A percentile compares a stretch with the other conserved stretches of the same genome.
These are phyloP conservation scores for Aspergillus chevalieri DNA, from an alignment of 2,329 filamentous ascomycete species.

Conservation along the genomic window DNA sequence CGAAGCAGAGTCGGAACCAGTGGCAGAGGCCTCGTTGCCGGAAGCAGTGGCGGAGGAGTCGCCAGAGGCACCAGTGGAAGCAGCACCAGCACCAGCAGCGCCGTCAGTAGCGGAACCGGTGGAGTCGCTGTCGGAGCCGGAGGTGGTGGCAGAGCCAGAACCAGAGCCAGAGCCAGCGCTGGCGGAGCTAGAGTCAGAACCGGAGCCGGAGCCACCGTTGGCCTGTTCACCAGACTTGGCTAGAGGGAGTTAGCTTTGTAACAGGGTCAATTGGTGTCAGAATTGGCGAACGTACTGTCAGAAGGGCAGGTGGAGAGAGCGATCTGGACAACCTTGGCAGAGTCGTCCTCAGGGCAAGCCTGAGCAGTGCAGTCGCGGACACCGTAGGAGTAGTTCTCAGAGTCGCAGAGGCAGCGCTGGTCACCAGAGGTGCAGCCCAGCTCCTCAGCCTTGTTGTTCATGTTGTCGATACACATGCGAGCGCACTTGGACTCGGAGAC, in stretches of 20 bases:
- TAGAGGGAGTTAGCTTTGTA: neutral
- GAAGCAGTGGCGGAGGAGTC: neutral
- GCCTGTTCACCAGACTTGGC: constrained; percentile 8
- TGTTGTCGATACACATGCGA: constrained; percentile 39
- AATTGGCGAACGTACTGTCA: constrained; percentile 10
- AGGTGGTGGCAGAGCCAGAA: neutral
- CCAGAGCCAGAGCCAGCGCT: constrained; percentile 2
- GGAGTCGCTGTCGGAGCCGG: constrained; percentile 6
- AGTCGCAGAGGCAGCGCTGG: constrained; percentile 36
- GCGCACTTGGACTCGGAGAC: constrained; percentile 25
- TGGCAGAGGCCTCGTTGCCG: constrained; percentile 4
- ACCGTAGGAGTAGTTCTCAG: constrained; percentile 37
- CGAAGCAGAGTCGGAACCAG: constrained; percentile 4
- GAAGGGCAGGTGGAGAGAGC: constrained; percentile 32
- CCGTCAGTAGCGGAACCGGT: constrained; percentile 11
- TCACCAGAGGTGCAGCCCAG: constrained; percentile 37
- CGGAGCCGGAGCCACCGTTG: constrained; percentile 5
- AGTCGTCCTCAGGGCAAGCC: constrained; percentile 37
- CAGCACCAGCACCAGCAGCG: constrained; percentile 12
- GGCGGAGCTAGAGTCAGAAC: neutral
- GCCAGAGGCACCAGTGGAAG: constrained; percentile 11
- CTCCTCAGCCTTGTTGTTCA: constrained; percentile 33
- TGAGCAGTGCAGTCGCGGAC: constrained; percentile 42
- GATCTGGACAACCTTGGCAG: constrained; percentile 24
- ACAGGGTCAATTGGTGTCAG: neutral